Base-by-base conservation (phyloP, 306 rosid genomes). In the Lupinus albus region DNA sequence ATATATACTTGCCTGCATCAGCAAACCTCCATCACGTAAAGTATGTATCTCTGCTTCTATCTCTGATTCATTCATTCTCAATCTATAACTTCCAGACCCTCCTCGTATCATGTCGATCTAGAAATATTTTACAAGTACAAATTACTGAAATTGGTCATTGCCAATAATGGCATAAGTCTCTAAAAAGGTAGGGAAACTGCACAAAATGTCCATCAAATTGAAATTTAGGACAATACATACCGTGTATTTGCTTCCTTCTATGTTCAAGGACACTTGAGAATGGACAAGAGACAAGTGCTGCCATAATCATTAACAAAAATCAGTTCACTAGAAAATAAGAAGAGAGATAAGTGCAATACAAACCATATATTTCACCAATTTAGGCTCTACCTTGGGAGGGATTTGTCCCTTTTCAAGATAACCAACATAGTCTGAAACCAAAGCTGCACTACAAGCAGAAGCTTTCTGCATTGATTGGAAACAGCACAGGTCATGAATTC, bases 361-460 rank as follows among this genome's bases (percentile, higher is more conserved):
- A 70, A 72, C 72, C 15, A 54, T 35, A 9, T 7, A 54, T 50
- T 32, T 51, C 69, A 74, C 76, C 53, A 70, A 66, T 68, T 62
- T 54, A 13, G 32, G 61, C 74, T 60, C 56, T 81, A 94, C 99
- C 99, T 90, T 94, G 48, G 97, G 99, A 82, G 99, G 97, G 78
- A 93, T 93, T 86, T 93, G 99, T 48, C 99, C 99, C 71, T 93
- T 93, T 73, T 93, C 94, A 59, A 93, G 99, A 85, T 89, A 93
- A 53, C 99, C 99, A 64, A 93, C 83, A 71, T 90, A 93, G 76
- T 93, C 97, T 59, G 97, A 93, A 77, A 93, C 99, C 90, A 93
- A 64, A 36, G 99, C 88, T 36, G 97, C 96, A 75, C 99, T 93
- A 79, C 96, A 86, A 42, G 97, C 65, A 58, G 97, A 88, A 69